Conservation (phyloP, 2,329 filamentous ascomycete genomes). For the Drechslerella stenobrocha region DNA sequence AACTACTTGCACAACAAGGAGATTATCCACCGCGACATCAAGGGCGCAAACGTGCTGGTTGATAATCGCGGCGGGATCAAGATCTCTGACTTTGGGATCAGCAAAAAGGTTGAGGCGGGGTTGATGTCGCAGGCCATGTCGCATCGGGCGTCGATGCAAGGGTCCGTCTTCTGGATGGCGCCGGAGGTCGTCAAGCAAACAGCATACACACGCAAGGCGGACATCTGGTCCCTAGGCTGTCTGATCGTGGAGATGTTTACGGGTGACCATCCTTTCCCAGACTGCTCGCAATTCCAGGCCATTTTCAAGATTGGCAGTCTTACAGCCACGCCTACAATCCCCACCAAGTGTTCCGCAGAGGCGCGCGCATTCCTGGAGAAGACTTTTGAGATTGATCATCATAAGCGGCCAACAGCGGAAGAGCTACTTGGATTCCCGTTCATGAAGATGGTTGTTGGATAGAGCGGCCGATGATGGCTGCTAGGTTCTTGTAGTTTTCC, state of each 20-base stretch:
- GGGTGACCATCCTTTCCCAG: constrained; percentile 90
- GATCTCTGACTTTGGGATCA: constrained; percentile 98
- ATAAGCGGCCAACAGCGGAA: constrained; percentile 86
- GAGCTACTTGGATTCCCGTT: constrained; percentile 85
- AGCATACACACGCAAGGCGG: constrained; percentile 94
- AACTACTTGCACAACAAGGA: constrained; percentile 91
- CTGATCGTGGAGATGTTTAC: constrained; percentile 99
- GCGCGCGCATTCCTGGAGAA: constrained; percentile 79
- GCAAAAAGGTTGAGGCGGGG: constrained; percentile 93
- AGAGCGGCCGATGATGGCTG: neutral
- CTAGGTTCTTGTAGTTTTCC: constrained; percentile 1
- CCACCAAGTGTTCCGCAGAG: constrained; percentile 80
- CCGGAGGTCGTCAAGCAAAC: constrained; percentile 98
- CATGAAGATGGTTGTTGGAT: constrained; percentile 65
- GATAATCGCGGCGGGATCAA: constrained; percentile 99
- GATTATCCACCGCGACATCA: constrained; percentile 98
- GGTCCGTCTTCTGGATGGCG: constrained; percentile 99
- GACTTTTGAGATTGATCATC: constrained; percentile 95
- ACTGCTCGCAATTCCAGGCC: constrained; percentile 93
- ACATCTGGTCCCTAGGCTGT: constrained; percentile 97
- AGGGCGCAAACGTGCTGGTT: constrained; percentile 96
- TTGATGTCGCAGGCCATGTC: constrained; percentile 72
- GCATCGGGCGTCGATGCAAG: constrained; percentile 79
- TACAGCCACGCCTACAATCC: constrained; percentile 83
- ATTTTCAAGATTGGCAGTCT: constrained; percentile 97